Base-by-base conservation (phyloP, 139 green algal species). In the Pleodorina starrii region DNA sequence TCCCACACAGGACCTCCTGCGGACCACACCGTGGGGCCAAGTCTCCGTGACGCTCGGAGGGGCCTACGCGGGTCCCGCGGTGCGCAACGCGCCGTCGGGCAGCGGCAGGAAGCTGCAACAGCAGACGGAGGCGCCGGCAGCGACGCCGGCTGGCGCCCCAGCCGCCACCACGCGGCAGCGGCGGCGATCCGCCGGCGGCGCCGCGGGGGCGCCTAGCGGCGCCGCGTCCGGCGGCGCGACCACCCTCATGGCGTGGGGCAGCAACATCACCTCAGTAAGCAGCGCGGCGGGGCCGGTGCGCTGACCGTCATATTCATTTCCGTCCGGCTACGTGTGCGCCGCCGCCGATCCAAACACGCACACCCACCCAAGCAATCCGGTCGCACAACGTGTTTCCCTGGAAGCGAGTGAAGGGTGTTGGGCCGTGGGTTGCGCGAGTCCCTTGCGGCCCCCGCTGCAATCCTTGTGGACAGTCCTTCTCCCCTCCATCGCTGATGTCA, bases 11-110 rank as follows among this genome's bases (percentile, higher is more conserved):
- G 94, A 96, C 73, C 79, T 95, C n/a, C n/a, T 81, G 25, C 78
- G 89, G 0, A 86, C 59, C 5, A 95, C 94, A 0, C 93, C 95
- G 2, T 97, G 93, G 92, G 91, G 93, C 23, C 36, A 91, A 9
- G 91, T 96, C 77, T 93, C 90, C 1, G 92, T 90, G 3, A 75
- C 76, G 16, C 60, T 88, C 0, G 35, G 50, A 17, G 87, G 84
- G 23, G 27, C 83, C 0, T 91, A 90, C 83, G 23, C 43, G 21
- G 90, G 90, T 0, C 68, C 87, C 16, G 87, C 90, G 5, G 57
- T 86, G 19, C 57, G 59, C 27, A 57, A 71, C 35, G 2, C 42
- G 72, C 72, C 72, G 1, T 23, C 72, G 23, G 63, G 29, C 29
- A 25, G 35, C 7, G 16, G 19, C 19, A 46, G 54, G 21, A 42